Evolutionary conservation across 2,329 filamentous ascomycete species (phyloP).

Genomic region (Lasiodiplodia sp.): DNA sequence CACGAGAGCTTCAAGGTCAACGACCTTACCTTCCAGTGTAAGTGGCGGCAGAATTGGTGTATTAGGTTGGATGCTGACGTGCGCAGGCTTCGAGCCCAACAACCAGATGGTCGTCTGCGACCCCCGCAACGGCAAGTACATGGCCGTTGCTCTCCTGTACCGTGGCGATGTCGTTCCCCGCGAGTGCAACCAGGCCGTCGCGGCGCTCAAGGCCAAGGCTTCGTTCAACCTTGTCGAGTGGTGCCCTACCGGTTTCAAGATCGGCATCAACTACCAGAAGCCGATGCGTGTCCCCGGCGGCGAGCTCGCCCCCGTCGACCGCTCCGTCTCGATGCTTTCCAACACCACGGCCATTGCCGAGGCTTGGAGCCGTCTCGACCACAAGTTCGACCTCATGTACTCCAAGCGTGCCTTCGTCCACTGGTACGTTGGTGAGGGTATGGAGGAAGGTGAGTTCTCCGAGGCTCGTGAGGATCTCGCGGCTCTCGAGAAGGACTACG

Average conservation of each 20-base stretch:
- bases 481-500: constrained; percentile 97
- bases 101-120: constrained; percentile 99
- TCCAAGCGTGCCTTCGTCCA: constrained; percentile 99
- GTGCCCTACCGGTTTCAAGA: constrained; percentile 99
- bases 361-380: constrained; percentile 93
- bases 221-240: constrained; percentile 99
- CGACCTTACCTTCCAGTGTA: constrained; percentile 78
- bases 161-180: constrained; percentile 98
- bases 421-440: constrained; percentile 99
- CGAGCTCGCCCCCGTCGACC: constrained; percentile 96
- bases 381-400: constrained; percentile 99
- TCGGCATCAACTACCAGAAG: constrained; percentile 99
- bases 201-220: constrained; percentile 98
- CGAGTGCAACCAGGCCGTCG: constrained; percentile 90
- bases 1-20: constrained; percentile 94
- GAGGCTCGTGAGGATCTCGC: constrained; percentile 98
- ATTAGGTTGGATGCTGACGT: constrained; percentile 68
- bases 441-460: constrained; percentile 99
- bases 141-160: constrained; percentile 98
- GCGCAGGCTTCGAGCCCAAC: constrained; percentile 99
- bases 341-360: constrained; percentile 99
- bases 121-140: constrained; percentile 98
- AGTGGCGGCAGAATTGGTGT: constrained; percentile 39
- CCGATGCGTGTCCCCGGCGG: constrained; percentile 95
- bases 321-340: constrained; percentile 98